phyloP scores from a whole-genome alignment of 352 stramenopile species.

The Labyrinthula sp. region DNA sequence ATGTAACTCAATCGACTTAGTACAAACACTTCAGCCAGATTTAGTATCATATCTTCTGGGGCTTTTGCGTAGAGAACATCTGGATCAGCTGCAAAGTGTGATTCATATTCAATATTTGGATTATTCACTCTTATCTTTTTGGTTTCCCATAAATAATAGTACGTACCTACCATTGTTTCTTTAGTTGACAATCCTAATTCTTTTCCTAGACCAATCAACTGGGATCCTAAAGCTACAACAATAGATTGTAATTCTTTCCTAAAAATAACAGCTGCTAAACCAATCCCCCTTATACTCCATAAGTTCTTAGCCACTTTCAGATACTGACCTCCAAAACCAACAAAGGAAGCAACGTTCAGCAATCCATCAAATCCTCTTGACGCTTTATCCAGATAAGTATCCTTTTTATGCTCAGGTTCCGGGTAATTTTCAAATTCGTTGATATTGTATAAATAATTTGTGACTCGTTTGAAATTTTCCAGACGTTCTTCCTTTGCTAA shows the following conservation, averaged over 20 bases:
- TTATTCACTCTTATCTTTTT: constrained; percentile 6
- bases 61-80: constrained; percentile 9
- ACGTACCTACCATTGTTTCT: constrained; percentile 13
- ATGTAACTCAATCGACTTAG: constrained; percentile 24
- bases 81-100: neutral
- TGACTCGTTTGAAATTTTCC: no score
- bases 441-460: no score
- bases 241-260: constrained; percentile 22
- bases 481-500: no score
- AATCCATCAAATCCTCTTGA: constrained; percentile 1
- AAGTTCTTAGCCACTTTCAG: constrained; percentile 1
- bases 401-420: constrained; percentile 2
- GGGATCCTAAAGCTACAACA: constrained; percentile 14
- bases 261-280: constrained; percentile 12
- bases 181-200: constrained; percentile 18
- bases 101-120: constrained; percentile 6
- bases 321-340: constrained; percentile 18
- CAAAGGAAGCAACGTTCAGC: constrained; percentile 4
- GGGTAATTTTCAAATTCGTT: constrained; percentile 5
- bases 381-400: constrained; percentile 10
- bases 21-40: constrained; percentile 5
- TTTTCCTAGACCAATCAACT: constrained; percentile 14
- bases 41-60: constrained; percentile 2
- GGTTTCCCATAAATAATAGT: constrained; percentile 24
- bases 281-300: neutral